Evolutionary conservation across 306 rosid species (phyloP).

Genomic region (Hippophae tibetana): DNA sequence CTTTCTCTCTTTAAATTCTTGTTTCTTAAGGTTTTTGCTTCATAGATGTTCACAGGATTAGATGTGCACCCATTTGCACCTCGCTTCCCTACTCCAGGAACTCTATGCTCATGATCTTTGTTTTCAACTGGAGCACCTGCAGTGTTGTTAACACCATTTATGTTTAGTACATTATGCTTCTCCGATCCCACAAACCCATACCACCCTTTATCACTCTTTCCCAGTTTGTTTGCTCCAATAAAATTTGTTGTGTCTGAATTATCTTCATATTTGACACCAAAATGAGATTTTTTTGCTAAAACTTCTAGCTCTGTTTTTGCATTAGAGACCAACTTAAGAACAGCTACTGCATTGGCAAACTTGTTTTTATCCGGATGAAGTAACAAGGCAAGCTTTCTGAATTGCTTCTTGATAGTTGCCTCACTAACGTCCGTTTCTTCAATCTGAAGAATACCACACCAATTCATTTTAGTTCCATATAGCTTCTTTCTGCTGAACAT

Average conservation of each 20-base stretch:
- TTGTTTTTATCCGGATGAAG: conserved; percentile 95
- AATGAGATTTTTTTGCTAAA: conserved; percentile 35
- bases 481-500: conserved; percentile 61
- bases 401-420: conserved; percentile 59
- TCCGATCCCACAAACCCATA: no score
- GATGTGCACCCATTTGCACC: conserved; percentile 25
- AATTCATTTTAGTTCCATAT: conserved; percentile 51
- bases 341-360: conserved; percentile 83
- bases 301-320: conserved; percentile 66
- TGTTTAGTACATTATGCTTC: no score
- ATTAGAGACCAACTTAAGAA: conserved; percentile 76
- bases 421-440: conserved; percentile 40
- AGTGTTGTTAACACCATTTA: no score
- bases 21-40: conserved; percentile 21
- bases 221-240: conserved; percentile 16
- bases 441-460: conserved; percentile 76
- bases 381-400: conserved; percentile 68
- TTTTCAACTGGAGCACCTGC: no score
- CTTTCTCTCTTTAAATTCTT: conserved; percentile 41
- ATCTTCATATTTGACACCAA: conserved; percentile 32
- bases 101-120: conserved; percentile 23
- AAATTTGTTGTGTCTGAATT: conserved; percentile 22
- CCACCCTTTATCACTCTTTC: no score
- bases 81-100: conserved; percentile 24
- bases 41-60: conserved; percentile 31